Evolutionary conservation across 257 asterid genomes (phyloP), one percentile per base, ranked within the genome.

Genomic region (Catharanthus roseus): DNA sequence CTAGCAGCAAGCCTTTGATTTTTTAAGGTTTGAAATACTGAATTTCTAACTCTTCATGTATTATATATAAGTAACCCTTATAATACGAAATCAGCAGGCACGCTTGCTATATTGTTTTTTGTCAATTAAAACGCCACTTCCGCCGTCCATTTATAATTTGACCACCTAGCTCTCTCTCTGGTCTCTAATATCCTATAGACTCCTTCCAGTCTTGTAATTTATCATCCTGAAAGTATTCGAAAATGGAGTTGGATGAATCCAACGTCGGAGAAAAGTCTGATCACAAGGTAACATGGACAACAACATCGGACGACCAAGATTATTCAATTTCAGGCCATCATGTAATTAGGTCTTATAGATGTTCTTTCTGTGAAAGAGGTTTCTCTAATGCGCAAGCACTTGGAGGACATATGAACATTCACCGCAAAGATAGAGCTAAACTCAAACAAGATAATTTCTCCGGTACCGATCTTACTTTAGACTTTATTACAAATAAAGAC

Each of bases 401-500:
- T 29, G 95, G 96, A 13, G 96, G 96, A 36, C 96, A 90, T 69
- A 88, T 88, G 96, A 90, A 88, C 68, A 84, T 88, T 12, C 96
- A 90, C 75, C 67, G 96, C 53, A 90, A 77, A 77, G 96, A 88
- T 64, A 80, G 95, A 66, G 95, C 93, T 0, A 86, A 80, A 70
- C 92, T 88, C 38, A 72, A 47, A 45, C 87, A 87, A 36, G n/a
- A n/a, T n/a, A n/a, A n/a, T n/a, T 70, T 80, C 49, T 75, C 82
- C 13, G 42, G 70, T n/a, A 82, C 24, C 19, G 56, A 68, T 49
- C 70, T 73, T 11, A 77, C 80, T 42, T 63, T 75, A 70, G 81
- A 78, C 38, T 75, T 77, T 51, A 65, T 31, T 36, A 70, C n/a
- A n/a, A n/a, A n/a, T n/a, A n/a, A n/a, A n/a, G n/a, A n/a, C n/a